These are phyloP conservation scores for Umbelopsis sp. DNA, from an alignment of 192 early-diverging fungal species.

Conservation along the genomic window DNA sequence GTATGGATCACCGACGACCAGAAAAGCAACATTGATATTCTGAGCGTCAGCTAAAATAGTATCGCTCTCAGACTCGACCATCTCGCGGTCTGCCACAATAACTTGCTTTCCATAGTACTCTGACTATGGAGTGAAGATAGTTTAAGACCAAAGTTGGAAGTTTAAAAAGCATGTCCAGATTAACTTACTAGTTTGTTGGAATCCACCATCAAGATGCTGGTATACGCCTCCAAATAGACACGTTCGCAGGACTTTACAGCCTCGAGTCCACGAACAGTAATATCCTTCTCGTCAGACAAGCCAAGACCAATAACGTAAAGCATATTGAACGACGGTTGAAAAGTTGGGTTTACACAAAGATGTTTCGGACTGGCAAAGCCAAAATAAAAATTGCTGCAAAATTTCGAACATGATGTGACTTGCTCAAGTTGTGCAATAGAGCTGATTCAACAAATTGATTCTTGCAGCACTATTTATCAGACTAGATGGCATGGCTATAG, in stretches of 20 bases:
- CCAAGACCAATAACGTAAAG: conserved; percentile 92
- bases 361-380: background rate
- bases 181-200: conserved; percentile 70
- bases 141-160: background rate
- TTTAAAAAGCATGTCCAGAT: background rate
- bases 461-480: background rate
- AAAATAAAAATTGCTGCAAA: conserved; percentile 3
- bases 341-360: background rate
- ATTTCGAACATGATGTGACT: background rate
- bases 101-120: conserved; percentile 86
- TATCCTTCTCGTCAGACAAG: conserved; percentile 94
- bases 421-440: conserved; percentile 1
- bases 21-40: conserved; percentile 87
- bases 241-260: conserved; percentile 85
- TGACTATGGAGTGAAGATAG: conserved; percentile 56
- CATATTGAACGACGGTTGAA: conserved; percentile 46
- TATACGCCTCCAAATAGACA: conserved; percentile 96
- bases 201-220: conserved; percentile 88
- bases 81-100: conserved; percentile 93
- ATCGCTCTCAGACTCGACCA: conserved; percentile 93
- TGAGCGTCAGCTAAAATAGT: conserved; percentile 88
- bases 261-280: conserved; percentile 95
- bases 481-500: conserved; percentile 7
- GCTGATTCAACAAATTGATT: conserved; percentile 4
- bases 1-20: conserved; percentile 98